phyloP scores from a whole-genome alignment of 768 basidiomycete genomes.

The Terana coerulea region DNA sequence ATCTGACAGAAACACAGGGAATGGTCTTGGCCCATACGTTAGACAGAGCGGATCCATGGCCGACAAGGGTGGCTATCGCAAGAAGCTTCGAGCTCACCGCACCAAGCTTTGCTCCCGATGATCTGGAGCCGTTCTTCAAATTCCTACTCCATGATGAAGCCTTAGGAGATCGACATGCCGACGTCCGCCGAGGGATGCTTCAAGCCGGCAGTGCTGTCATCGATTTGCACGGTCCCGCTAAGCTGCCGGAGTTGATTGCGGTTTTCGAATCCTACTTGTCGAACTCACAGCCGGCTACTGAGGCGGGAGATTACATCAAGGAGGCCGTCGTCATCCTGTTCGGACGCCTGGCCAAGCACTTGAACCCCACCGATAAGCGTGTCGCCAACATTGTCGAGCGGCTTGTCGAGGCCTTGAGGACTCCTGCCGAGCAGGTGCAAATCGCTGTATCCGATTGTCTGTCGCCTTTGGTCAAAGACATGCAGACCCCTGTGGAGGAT shows the following conservation, averaged over 20 bases:
- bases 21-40: conserved; percentile 88
- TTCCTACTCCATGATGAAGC: conserved; percentile 87
- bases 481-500: conserved; percentile 51
- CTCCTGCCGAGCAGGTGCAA: conserved; percentile 94
- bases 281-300: conserved; percentile 45
- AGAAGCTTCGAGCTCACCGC: conserved; percentile 64
- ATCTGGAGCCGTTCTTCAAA: conserved; percentile 70
- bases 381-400: conserved; percentile 81
- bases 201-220: conserved; percentile 77
- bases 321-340: conserved; percentile 95
- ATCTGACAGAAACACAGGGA: conserved; percentile 47
- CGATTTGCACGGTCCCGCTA: conserved; percentile 74
- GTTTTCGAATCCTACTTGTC: conserved; percentile 79
- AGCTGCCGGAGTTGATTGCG: conserved; percentile 69
- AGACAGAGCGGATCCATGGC: conserved; percentile 89
- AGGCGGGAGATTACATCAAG: conserved; percentile 83
- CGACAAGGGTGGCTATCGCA: conserved; percentile 72
- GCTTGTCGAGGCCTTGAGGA: conserved; percentile 85
- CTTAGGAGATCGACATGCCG: conserved; percentile 77
- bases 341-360: conserved; percentile 86
- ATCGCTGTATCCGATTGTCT: conserved; percentile 95
- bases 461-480: conserved; percentile 75
- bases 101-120: conserved; percentile 54
- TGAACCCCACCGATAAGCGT: conserved; percentile 62
- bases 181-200: conserved; percentile 88